phyloP scores from a whole-genome alignment of 139 green algal genomes.

The Chlamydomonas sp. region DNA sequence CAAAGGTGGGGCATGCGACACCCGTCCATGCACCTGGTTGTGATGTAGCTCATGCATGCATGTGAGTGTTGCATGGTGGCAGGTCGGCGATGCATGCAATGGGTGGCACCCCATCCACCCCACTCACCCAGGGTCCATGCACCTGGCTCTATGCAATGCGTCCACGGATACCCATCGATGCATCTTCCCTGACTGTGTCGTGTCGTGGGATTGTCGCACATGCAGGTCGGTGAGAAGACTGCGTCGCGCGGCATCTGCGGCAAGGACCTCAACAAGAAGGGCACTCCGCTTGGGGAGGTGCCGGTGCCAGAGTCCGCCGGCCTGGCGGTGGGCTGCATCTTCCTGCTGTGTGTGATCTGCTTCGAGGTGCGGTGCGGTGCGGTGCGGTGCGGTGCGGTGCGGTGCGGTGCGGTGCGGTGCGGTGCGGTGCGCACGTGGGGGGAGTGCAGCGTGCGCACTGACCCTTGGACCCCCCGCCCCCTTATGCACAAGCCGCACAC shows the following conservation, averaged over 20 bases:
- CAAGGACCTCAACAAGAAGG: conserved; percentile 88
- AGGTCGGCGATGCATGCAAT: background rate
- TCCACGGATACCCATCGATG: background rate
- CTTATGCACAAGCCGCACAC: no score
- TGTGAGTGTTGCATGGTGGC: background rate
- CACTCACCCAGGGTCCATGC: background rate
- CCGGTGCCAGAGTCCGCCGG: conserved; percentile 82
- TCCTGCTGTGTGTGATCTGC: conserved; percentile 81
- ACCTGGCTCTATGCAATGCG: background rate
- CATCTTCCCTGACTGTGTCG: background rate
- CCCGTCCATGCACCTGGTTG: background rate
- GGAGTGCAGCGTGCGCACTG: no score
- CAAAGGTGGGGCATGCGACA: conserved; percentile 25
- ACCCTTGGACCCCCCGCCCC: no score
- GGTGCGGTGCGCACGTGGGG: no score
- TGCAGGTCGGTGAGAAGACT: conserved; percentile 26
- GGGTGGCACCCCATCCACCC: background rate
- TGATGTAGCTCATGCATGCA: conserved; percentile 17
- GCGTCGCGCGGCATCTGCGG: conserved; percentile 60
- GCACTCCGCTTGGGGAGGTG: conserved; percentile 63
- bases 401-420: no score
- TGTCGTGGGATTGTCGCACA: background rate
- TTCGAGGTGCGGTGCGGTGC: no score
- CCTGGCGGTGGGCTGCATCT: conserved; percentile 83
- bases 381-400: no score